Evolutionary conservation across 495 filamentous ascomycete species (phyloP), one percentile per base, ranked within the genome.

Genomic region (Trichocladium antarcticum): DNA sequence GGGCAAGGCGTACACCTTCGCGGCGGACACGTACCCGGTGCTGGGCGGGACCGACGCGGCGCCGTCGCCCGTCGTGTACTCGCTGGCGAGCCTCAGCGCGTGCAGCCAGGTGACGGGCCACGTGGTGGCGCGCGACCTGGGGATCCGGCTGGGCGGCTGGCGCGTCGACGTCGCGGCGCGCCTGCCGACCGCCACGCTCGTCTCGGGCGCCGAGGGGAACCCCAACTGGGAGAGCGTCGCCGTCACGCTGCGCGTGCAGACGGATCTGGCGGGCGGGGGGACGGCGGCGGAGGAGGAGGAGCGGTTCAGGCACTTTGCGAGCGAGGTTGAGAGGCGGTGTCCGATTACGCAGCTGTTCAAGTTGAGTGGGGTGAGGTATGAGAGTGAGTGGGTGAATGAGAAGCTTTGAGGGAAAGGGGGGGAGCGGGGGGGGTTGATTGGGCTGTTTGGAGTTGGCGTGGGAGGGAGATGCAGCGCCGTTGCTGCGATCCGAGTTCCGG

Each of bases 31-130:
- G 0, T 39, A 39, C 37, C 37, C 37, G 17, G 19, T 41, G 19
- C 56, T 61, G 31, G 56, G 56, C 36, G 58, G 58, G n/a, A 17
- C 32, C 14, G 58, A 61, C 50, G 42, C 58, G 1, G 42, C 52
- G 10, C 58, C 58, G 1, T 61, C 58, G 0, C 58, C 58, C 1
- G 58, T 61, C 17, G 50, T 56, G 9, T 58, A 61, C 45, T 45
- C 47, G 7, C 53, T 61, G n/a, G 58, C 58, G 9, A 53, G 49
- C 37, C 58, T 61, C 16, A 49, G 53, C 43, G 50, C 58, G 6
- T 61, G 58, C 56, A 61, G 54, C 50, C 58, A 61, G 28, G 58
- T 61, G 5, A 58, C 58, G 15, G 58, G 58, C 5, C 19, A 20
- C 28, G 50, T 58, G 5, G 58, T 61, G 0, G 58, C 58, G 3